Percentiles rank a stretch among this genome's conserved stretches.
phyloP scores from a whole-genome alignment of 495 filamentous ascomycete genomes.

The Penicillium ucsense region DNA sequence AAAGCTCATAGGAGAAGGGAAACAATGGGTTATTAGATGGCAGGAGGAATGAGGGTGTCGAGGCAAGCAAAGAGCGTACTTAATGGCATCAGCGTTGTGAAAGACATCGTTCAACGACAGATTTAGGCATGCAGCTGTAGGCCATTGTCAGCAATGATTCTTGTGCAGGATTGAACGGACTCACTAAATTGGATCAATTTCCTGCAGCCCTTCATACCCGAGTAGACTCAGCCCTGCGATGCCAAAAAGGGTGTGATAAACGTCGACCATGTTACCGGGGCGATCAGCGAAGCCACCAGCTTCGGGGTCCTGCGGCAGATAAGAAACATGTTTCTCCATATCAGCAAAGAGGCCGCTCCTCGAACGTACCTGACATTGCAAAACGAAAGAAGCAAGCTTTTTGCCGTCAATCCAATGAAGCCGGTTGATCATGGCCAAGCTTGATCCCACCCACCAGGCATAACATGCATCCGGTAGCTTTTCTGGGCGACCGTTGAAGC shows the following conservation, averaged over 20 bases:
- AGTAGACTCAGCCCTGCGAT: conserved; percentile 82
- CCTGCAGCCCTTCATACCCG: conserved; percentile 59
- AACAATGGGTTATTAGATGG: conserved; percentile 63
- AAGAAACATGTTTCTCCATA: conserved; percentile 1
- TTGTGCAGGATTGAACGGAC: conserved; percentile 14
- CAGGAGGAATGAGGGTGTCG: conserved; percentile 39
- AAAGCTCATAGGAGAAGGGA: conserved; percentile 34
- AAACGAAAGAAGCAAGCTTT: conserved; percentile 69
- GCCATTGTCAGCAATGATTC: conserved; percentile 1
- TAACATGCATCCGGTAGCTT: conserved; percentile 97
- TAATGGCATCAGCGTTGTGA: conserved; percentile 14
- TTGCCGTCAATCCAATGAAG: conserved; percentile 84
- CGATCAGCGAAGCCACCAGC: conserved; percentile 81
- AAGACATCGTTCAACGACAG: conserved; percentile 47
- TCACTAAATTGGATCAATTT: conserved; percentile 84
- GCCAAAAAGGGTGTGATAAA: conserved; percentile 90
- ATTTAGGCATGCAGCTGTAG: conserved; percentile 63
- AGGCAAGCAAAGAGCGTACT: background rate
- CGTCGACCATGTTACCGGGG: conserved; percentile 90
- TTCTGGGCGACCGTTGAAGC: conserved; percentile 88
- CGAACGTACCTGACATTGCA: conserved; percentile 58
- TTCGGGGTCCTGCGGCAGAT: conserved; percentile 56
- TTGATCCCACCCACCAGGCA: conserved; percentile 94
- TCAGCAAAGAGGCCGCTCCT: background rate
- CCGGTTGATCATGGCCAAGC: conserved; percentile 77